Evolutionary conservation across 148 eudicot species (phyloP).

Genomic region (Fagopyrum homotropicum): DNA sequence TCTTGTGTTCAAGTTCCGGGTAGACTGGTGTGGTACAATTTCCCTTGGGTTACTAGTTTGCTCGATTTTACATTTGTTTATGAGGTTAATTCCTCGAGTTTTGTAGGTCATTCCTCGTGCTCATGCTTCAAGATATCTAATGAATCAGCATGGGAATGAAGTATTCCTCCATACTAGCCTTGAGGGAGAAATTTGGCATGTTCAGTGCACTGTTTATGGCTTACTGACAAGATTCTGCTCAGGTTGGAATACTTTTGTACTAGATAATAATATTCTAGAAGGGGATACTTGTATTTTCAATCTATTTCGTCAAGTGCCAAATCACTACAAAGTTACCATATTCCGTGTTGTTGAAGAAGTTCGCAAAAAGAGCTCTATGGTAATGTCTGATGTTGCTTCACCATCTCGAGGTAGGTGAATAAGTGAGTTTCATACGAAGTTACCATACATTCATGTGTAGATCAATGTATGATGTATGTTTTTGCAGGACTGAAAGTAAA

Average conservation of each 20-base stretch:
- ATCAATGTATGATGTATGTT: too few species aligned
- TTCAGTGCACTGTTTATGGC: too few species aligned
- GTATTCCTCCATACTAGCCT: neutral
- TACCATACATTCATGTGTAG: too few species aligned
- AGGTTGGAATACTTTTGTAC: neutral
- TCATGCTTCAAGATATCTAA: neutral
- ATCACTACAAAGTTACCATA: constrained; percentile 1
- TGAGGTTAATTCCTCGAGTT: neutral
- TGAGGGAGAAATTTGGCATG: neutral
- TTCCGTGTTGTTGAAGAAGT: neutral
- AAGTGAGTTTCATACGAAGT: too few species aligned
- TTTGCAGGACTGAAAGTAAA: too few species aligned
- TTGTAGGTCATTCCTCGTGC: neutral
- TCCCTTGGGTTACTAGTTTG: neutral
- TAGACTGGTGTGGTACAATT: neutral
- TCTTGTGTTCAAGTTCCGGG: neutral
- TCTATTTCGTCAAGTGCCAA: neutral
- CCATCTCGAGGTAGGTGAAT: too few species aligned
- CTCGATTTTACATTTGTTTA: neutral
- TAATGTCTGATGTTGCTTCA: too few species aligned
- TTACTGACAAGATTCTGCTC: neutral
- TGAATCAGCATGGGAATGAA: neutral
- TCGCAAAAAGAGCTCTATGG: too few species aligned
- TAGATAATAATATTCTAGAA: neutral
- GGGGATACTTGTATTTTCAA: constrained; percentile 6